Conservation (phyloP, 768 basidiomycete genomes). For the Pleurotus ostreatus region DNA sequence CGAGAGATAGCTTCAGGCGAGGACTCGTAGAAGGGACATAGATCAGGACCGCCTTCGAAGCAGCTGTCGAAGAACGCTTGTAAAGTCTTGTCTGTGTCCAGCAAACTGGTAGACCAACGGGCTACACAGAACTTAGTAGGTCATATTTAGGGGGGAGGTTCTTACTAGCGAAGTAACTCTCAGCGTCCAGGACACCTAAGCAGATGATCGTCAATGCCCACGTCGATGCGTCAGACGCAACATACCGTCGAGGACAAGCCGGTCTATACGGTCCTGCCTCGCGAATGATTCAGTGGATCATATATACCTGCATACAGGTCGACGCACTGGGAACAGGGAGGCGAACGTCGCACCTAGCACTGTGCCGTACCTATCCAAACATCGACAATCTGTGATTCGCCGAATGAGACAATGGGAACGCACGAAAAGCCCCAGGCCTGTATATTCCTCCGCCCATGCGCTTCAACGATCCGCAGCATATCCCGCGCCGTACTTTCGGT, state of each 20-base stretch:
- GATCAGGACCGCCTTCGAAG: conserved; percentile 13
- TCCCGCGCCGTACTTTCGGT: conserved; percentile 35
- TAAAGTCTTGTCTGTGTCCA: conserved; percentile 18
- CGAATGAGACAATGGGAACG: not conserved
- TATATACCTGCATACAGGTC: not conserved
- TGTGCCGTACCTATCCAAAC: conserved; percentile 19
- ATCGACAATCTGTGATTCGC: not conserved
- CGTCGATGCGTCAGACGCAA: not conserved
- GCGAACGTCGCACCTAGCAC: conserved; percentile 29
- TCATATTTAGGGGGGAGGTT: not conserved
- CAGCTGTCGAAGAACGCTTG: conserved; percentile 19
- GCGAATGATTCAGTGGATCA: not conserved
- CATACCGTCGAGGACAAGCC: conserved; percentile 28
- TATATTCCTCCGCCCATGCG: conserved; percentile 28
- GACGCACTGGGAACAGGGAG: conserved; percentile 27
- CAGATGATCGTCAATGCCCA: not conserved
- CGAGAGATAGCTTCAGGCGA: conserved; percentile 12
- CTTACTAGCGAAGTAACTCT: conserved; percentile 21
- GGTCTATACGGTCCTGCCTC: conserved; percentile 24
- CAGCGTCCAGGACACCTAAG: conserved; percentile 19
- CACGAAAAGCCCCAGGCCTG: conserved; percentile 26
- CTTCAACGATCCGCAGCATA: conserved; percentile 31
- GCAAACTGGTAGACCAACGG: no score
- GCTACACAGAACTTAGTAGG: not conserved
- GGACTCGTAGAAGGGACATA: conserved; percentile 19